Percentiles rank a stretch among this genome's conserved stretches.
These are phyloP conservation scores for Leccinum subtestaceum DNA, from an alignment of 768 basidiomycete species.

Conservation along the genomic window DNA sequence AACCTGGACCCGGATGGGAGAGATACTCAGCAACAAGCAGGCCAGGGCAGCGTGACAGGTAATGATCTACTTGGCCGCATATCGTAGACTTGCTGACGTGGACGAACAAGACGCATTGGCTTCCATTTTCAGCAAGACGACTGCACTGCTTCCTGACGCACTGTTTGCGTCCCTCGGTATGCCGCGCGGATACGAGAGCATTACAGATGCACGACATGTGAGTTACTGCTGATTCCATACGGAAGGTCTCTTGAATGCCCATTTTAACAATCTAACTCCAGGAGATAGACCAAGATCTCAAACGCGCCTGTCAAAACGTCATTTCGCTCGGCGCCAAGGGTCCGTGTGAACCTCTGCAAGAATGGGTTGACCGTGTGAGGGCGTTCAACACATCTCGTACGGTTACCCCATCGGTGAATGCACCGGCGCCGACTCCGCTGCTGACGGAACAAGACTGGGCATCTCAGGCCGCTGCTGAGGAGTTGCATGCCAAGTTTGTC, in stretches of 20 bases:
- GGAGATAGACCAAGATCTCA: slow-evolving; percentile 86
- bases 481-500: slow-evolving; percentile 54
- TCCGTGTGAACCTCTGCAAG: slow-evolving; percentile 57
- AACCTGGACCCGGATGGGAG: slow-evolving; percentile 63
- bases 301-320: slow-evolving; percentile 79
- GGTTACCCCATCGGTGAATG: slow-evolving; percentile 15
- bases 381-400: slow-evolving; percentile 30
- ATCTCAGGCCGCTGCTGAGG: slow-evolving; percentile 45
- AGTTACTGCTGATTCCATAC: slow-evolving; percentile 13
- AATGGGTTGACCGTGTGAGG: slow-evolving; percentile 59
- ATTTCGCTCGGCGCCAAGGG: slow-evolving; percentile 61
- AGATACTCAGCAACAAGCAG: slow-evolving; percentile 41
- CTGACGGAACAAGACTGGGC: slow-evolving; percentile 48
- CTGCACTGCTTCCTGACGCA: slow-evolving; percentile 56
- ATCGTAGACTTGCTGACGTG: slow-evolving; percentile 2
- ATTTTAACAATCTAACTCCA: slow-evolving; percentile 28
- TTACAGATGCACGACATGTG: slow-evolving; percentile 73
- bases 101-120: slow-evolving; percentile 29
- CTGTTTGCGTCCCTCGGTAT: slow-evolving; percentile 71
- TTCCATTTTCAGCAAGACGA: slow-evolving; percentile 33
- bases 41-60: slow-evolving; percentile 62
- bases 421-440: slow-evolving; percentile 17
- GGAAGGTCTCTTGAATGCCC: background rate
- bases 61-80: background rate
- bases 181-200: slow-evolving; percentile 56